Conservation (phyloP, 2,329 filamentous ascomycete species). For the Dothideomycetes sp. region DNA sequence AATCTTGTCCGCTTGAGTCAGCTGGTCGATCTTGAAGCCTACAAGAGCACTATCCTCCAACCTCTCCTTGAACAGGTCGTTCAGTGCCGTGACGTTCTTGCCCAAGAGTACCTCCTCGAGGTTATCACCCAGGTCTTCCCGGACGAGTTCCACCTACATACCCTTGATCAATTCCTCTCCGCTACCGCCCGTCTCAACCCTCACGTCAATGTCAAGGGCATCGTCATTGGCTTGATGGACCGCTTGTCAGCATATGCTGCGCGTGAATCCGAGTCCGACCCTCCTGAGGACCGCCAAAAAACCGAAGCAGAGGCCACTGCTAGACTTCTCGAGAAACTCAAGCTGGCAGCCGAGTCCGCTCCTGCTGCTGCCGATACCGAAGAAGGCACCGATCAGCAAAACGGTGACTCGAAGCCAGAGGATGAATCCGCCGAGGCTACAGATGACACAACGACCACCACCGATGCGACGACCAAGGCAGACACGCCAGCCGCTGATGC, state of each 20-base stretch:
- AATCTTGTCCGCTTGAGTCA: constrained; percentile 94
- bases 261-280: constrained; percentile 66
- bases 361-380: constrained; percentile 24
- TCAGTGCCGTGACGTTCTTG: constrained; percentile 91
- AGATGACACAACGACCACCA: constrained; percentile 24
- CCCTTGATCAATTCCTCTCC: constrained; percentile 86
- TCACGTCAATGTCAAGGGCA: constrained; percentile 94
- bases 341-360: constrained; percentile 50
- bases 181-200: constrained; percentile 90
- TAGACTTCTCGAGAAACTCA: constrained; percentile 68
- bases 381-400: constrained; percentile 19
- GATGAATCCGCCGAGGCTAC: constrained; percentile 20
- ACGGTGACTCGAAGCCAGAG: constrained; percentile 19
- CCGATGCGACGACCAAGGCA: constrained; percentile 16
- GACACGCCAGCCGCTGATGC: constrained; percentile 23
- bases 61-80: constrained; percentile 94
- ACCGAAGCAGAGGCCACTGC: constrained; percentile 76
- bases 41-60: constrained; percentile 81
- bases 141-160: constrained; percentile 96
- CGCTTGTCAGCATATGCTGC: constrained; percentile 90
- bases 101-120: constrained; percentile 94
- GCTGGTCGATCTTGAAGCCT: constrained; percentile 86
- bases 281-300: constrained; percentile 62
- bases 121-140: constrained; percentile 99
- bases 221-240: constrained; percentile 97